A percentile compares a stretch with the other conserved stretches of the same genome.
Evolutionary conservation across 140 eudicot species (phyloP).

Genomic region (Flaveria floridana): DNA sequence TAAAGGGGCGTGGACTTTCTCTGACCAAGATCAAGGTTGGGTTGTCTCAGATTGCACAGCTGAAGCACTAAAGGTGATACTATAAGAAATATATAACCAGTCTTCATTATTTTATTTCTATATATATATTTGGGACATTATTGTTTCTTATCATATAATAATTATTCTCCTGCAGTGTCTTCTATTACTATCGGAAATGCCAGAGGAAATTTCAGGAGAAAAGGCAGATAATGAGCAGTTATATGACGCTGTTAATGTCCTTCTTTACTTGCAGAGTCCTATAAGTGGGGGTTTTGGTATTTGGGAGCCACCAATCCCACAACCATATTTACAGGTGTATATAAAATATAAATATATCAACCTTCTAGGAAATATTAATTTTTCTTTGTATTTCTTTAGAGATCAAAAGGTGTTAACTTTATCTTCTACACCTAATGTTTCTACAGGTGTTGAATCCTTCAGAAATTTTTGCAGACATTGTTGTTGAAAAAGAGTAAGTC

Average conservation of each 20-base stretch:
- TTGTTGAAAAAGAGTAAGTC: conserved; percentile 56
- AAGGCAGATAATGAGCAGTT: conserved; percentile 35
- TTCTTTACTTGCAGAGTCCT: conserved; percentile 54
- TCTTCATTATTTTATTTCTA: not conserved
- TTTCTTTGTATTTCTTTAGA: not conserved
- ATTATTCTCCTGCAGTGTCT: conserved; percentile 39
- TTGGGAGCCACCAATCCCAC: conserved; percentile 58
- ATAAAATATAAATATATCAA: not conserved
- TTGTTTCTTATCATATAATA: not conserved
- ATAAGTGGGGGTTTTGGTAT: conserved; percentile 54
- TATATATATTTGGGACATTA: not conserved
- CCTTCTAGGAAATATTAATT: not conserved
- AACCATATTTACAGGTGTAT: conserved; percentile 47
- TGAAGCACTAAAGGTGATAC: conserved; percentile 43
- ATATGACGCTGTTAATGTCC: conserved; percentile 47
- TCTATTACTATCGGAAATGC: conserved; percentile 46
- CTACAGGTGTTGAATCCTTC: conserved; percentile 47
- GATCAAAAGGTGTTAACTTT: conserved; percentile 11
- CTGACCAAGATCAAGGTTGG: conserved; percentile 60
- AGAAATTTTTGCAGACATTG: conserved; percentile 49
- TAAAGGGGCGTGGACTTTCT: conserved; percentile 58
- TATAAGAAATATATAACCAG: conserved; percentile 10
- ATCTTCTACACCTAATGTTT: not conserved
- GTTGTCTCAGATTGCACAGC: conserved; percentile 58
- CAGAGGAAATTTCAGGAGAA: conserved; percentile 45